These are phyloP conservation scores for Globisporangium uncinulatum DNA, from an alignment of 352 stramenopile species.

Conservation along the genomic window DNA sequence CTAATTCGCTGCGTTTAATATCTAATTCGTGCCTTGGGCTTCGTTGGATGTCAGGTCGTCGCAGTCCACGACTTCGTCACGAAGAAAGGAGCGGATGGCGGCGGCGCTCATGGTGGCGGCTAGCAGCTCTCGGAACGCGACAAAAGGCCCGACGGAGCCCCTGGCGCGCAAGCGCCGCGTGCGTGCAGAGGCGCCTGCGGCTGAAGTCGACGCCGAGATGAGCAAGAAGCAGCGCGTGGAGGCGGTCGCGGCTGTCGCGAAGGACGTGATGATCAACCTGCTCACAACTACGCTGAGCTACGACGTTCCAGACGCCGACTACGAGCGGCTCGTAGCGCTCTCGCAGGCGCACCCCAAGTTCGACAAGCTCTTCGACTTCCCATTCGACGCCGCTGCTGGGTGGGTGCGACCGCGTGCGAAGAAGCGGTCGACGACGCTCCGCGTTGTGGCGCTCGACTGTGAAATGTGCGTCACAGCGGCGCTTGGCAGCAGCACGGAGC, in stretches of 20 bases:
- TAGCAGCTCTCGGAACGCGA: no score
- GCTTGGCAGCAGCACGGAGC: slow-evolving; percentile 13
- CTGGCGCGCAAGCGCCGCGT: slow-evolving; percentile 5
- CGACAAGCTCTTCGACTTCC: slow-evolving; percentile 52
- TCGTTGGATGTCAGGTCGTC: no score
- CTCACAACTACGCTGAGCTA: slow-evolving; percentile 55
- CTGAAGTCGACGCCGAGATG: neutral
- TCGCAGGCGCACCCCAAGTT: slow-evolving; percentile 59
- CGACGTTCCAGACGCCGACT: slow-evolving; percentile 49
- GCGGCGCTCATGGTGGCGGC: neutral
- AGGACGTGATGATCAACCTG: slow-evolving; percentile 66
- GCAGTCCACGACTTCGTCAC: no score
- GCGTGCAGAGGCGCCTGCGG: neutral
- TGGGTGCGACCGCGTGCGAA: slow-evolving; percentile 65
- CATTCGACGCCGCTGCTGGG: slow-evolving; percentile 19
- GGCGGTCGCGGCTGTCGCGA: slow-evolving; percentile 49
- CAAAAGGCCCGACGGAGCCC: no score
- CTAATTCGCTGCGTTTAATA: neutral
- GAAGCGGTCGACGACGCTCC: slow-evolving; percentile 53
- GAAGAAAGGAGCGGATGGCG: neutral
- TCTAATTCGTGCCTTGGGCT: neutral
- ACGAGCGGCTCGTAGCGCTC: slow-evolving; percentile 61
- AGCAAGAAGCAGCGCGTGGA: slow-evolving; percentile 65
- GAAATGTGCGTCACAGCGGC: slow-evolving; percentile 79
- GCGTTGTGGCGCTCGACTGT: slow-evolving; percentile 79